Evolutionary conservation across 2,329 filamentous ascomycete genomes (phyloP).

Genomic region (Zalaria obscura): DNA sequence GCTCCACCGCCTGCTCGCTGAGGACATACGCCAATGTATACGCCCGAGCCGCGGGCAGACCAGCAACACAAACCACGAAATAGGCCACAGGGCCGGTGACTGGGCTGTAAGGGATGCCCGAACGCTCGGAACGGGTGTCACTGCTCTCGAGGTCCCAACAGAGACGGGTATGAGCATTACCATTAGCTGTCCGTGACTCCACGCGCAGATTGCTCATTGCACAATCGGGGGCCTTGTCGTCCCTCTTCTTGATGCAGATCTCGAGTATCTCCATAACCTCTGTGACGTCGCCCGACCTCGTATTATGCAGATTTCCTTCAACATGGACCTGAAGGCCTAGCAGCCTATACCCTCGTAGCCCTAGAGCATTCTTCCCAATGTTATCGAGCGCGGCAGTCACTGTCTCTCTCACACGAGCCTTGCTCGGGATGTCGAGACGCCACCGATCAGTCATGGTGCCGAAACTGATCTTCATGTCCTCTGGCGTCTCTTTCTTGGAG

Average conservation of each 20-base stretch:
- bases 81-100: conserved; percentile 21
- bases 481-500: conserved; percentile 1
- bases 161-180: not conserved
- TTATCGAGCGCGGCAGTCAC: not conserved
- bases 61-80: conserved; percentile 15
- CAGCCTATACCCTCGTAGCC: not conserved
- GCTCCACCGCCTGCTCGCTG: not conserved
- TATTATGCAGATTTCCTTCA: not conserved
- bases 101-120: conserved; percentile 15
- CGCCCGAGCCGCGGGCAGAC: conserved; percentile 11
- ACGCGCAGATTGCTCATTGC: not conserved
- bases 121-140: not conserved
- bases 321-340: not conserved
- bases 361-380: not conserved
- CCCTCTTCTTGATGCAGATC: conserved; percentile 3
- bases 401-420: not conserved
- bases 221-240: not conserved
- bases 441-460: not conserved
- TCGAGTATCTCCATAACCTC: conserved; percentile 2
- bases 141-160: not conserved
- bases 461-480: conserved; percentile 4
- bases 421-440: not conserved
- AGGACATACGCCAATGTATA: conserved; percentile 16
- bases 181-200: not conserved
- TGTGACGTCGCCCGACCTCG: not conserved